Base-by-base conservation (phyloP, 495 filamentous ascomycete species). In the Aspergillus leporis region DNA sequence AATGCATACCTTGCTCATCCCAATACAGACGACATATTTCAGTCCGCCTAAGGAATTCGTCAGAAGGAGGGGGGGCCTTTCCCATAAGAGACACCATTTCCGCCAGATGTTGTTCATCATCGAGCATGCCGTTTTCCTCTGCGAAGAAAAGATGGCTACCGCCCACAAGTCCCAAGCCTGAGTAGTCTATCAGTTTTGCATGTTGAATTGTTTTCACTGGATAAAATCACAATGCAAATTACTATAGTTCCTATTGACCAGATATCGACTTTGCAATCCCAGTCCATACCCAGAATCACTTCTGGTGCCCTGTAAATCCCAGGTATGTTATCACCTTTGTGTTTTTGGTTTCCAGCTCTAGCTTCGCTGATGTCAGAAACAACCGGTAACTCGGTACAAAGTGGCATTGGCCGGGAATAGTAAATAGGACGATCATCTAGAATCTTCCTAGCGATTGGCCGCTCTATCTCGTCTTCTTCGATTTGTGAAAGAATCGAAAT, bases 201-300 rank as follows among this genome's bases (percentile, higher is more conserved):
- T 55, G 21, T n/a, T 25, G 23, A 4, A n/a, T 30, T 28, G 36
- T 36, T 21, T n/a, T n/a, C n/a, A 57, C 19, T 13, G 18, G 12
- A 43, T 47, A 48, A 34, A 62, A 48, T 22, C 30, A 28, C 13
- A 32, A 56, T 61, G 49, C 34, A 56, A 61, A 48, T 50, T 53
- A 77, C 75, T 69, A 77, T 68, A 10, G 68, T 62, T 16, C 71
- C 73, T 61, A 75, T 58, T 18, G 58, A 64, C 74, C 74, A 78
- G 36, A 78, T 69, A 63, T 78, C 74, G 23, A 76, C 62, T 25
- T 68, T 73, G 19, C 16, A 65, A 57, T 67, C 60, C 74, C 74
- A 78, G 28, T 61, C 61, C 55, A 70, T 71, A 1, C 60, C 63
- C 41, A 76, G 34, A 41, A 76, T 71, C 0, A 76, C 59, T 55